Evolutionary conservation across 1,284 basidiomycete species (phyloP), one percentile per base, ranked within the genome.

Genomic region (Fomes fomentarius): DNA sequence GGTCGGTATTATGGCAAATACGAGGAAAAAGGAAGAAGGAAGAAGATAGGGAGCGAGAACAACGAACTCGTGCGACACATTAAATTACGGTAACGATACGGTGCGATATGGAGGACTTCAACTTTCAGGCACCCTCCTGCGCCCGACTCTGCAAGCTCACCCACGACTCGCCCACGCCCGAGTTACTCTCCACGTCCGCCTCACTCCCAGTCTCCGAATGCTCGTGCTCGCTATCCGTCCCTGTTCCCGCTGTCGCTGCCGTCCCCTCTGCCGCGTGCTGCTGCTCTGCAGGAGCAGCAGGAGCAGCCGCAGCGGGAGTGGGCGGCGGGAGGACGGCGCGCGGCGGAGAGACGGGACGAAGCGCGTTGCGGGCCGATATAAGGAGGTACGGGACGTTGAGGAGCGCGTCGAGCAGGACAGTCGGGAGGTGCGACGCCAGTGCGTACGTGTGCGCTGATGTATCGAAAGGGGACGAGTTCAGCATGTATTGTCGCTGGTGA

Each of bases 351-450:
- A 74, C 62, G 4, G 82, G 81, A 21, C 84, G 65, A 37, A 90
- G 73, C 6, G 77, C 74, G 64, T 87, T 87, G 39, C 87, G 81
- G 49, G 86, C 63, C 31, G 77, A 77, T 39, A 88, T 76, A 47
- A 92, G 72, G 62, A 83, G 64, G 57, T 87, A 79, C 3, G 90
- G 90, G 34, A 92, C 72, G 63, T 75, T 82, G 46, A 92, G 70
- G 34, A 92, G 71, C 10, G 71, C 63, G 61, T 92, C 87, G 35
- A 91, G 75, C 39, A 91, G 47, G n/a, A 78, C 62, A 9, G 80
- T 70, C n/a, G 89, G 89, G 40, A 92, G 79, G 57, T 80, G 75
- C 0, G 89, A 89, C 2, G 88, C 89, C 28, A 84, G 45, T 47
- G 76, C 75, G 59, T 91, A 91, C 7, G 87, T 89, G 38, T 75